Conservation (phyloP, 495 filamentous ascomycete species). For the Bombardia bombarda region DNA sequence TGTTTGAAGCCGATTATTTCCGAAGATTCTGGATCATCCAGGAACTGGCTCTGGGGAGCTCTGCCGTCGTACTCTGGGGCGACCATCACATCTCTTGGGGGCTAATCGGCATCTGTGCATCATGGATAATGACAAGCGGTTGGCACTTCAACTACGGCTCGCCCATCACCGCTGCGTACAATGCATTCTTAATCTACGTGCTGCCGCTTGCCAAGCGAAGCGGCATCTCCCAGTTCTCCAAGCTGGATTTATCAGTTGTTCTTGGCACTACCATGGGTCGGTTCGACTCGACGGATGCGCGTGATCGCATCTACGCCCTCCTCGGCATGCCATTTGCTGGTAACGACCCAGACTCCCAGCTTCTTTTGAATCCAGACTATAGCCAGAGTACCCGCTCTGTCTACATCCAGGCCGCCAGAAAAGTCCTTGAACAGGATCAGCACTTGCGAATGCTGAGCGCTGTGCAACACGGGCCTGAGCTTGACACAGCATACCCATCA, state of each 20-base stretch:
- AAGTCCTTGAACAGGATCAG: conserved; percentile 6
- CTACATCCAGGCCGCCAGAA: conserved; percentile 1
- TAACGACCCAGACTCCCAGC: conserved; percentile 2
- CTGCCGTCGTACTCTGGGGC: conserved; percentile 4
- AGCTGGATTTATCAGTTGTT: conserved; percentile 6
- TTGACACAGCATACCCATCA: background rate
- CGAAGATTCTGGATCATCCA: conserved; percentile 10
- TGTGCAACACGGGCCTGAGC: conserved; percentile 6
- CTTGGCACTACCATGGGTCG: conserved; percentile 3
- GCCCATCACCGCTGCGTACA: conserved; percentile 7
- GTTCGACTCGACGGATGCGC: conserved; percentile 5
- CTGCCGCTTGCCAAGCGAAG: conserved; percentile 2
- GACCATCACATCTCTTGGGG: conserved; percentile 8
- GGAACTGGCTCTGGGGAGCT: conserved; percentile 4
- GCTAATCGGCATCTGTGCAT: conserved; percentile 6
- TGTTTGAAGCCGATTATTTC: conserved; percentile 7
- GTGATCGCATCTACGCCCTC: conserved; percentile 8
- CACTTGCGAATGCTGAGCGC: conserved; percentile 6
- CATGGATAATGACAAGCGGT: conserved; percentile 5
- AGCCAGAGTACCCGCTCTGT: background rate
- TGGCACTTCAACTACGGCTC: background rate
- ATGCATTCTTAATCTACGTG: conserved; percentile 7
- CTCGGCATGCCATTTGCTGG: conserved; percentile 8
- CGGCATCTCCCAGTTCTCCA: conserved; percentile 5
- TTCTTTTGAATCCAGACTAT: conserved; percentile 3